Percentiles rank a stretch among this genome's conserved stretches.
These are phyloP conservation scores for Puccinia triticina DNA, from an alignment of 1,284 basidiomycete genomes.

Conservation along the genomic window DNA sequence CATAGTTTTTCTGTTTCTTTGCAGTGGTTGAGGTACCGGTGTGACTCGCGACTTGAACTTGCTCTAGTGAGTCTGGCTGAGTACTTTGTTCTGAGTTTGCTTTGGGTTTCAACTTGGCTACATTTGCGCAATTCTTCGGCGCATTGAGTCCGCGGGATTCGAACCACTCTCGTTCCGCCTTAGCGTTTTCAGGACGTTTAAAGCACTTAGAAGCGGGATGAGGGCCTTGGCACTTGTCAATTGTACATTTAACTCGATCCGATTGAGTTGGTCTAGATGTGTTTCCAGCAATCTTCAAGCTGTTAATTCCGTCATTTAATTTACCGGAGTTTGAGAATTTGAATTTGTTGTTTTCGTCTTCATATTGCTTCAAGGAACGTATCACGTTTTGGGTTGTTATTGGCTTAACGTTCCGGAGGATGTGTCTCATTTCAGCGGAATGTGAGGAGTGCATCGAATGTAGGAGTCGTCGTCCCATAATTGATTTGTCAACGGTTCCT, in stretches of 20 bases:
- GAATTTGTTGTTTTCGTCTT: conserved; percentile 7
- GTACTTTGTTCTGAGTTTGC: too few relatives aligned
- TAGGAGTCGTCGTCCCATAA: not conserved
- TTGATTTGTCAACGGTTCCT: not conserved
- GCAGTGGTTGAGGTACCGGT: not conserved
- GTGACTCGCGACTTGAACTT: not conserved
- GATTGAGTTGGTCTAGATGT: not conserved
- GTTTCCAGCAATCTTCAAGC: not conserved
- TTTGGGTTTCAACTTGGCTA: too few relatives aligned
- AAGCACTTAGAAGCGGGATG: not conserved
- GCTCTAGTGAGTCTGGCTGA: not conserved
- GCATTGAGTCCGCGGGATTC: not conserved
- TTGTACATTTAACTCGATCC: not conserved
- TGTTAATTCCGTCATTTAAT: not conserved
- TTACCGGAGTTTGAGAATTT: not conserved
- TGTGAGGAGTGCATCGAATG: not conserved
- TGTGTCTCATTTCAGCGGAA: not conserved
- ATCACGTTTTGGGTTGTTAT: not conserved
- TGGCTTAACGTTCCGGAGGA: not conserved
- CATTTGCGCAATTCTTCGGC: too few relatives aligned
- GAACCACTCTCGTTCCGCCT: not conserved
- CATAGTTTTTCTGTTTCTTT: too few relatives aligned
- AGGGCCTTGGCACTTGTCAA: not conserved
- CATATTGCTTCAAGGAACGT: not conserved
- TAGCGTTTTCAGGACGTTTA: not conserved